Evolutionary conservation across 306 rosid species (phyloP), one percentile per base, ranked within the genome.

Genomic region (Trichosanthes truncata): DNA sequence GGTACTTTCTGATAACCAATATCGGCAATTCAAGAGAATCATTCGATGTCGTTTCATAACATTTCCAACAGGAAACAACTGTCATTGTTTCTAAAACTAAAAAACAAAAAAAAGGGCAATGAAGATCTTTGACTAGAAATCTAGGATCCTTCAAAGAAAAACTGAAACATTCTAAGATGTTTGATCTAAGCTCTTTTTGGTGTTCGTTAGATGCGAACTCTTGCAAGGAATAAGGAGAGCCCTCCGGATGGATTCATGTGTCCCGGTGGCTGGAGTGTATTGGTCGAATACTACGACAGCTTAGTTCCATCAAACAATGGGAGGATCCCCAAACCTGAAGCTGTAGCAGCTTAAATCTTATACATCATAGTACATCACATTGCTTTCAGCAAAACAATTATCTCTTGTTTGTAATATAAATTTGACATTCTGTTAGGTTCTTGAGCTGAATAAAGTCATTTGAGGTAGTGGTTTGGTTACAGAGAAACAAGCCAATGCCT

Each of bases 241-340:
- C 98, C 98, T 66, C 98, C 98, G 1, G 96, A 89, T 60, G 97
- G 97, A 78, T 94, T 94, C 55, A 94, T 94, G 98, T 94, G 98
- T 85, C 94, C 96, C 12, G 91, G 93, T 74, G 98, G 97, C 20
- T 94, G 97, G 98, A 83, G 86, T 48, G 98, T 94, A 41, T 84
- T 92, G 76, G 97, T 92, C 1, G 96, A 94, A 1, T 94, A 94
- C 81, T 94, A 94, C 18, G 94, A 87, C 73, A 89, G 98, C 79
- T 72, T 94, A 81, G 84, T 75, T 59, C 80, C 83, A n/a, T 78
- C 88, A 0, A 78, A 78, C 83, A 85, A 77, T 5, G 91, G 84
- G 73, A 92, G 84, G 84, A 82, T 94, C 83, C 98, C 91, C 5
- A 69, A 69, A 13, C 76, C 76, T 1, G 55, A 69, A 43, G 55